Conservation (phyloP, 2,329 filamentous ascomycete genomes). For the Colletotrichum navitas region DNA sequence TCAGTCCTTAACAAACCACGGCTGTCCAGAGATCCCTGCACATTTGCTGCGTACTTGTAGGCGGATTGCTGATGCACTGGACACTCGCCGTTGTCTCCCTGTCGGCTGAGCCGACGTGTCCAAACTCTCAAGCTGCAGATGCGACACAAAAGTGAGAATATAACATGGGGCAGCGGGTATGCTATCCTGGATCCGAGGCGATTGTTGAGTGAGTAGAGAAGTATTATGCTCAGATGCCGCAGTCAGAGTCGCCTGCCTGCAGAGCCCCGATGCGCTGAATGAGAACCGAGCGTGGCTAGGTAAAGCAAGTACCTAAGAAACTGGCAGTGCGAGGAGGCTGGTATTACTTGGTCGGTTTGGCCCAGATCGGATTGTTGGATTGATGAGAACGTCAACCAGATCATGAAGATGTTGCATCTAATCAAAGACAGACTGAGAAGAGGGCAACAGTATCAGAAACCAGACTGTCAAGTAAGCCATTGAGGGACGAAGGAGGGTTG, state of each 20-base stretch:
- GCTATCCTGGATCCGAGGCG: not conserved
- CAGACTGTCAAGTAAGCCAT: not conserved
- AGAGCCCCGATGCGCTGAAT: slow-evolving; percentile 26
- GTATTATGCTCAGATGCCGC: not conserved
- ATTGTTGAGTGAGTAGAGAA: too few relatives aligned
- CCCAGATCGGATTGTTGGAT: not conserved
- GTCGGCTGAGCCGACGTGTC: slow-evolving; percentile 21
- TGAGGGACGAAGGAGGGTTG: not conserved
- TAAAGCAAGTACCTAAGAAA: slow-evolving; percentile 4
- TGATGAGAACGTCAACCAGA: not conserved
- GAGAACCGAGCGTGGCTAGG: slow-evolving; percentile 20
- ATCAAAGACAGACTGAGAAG: not conserved
- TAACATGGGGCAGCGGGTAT: not conserved
- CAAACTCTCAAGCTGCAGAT: slow-evolving; percentile 25
- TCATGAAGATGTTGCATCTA: not conserved
- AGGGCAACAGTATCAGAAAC: not conserved
- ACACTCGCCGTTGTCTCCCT: slow-evolving; percentile 10
- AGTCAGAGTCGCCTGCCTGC: slow-evolving; percentile 1
- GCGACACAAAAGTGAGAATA: not conserved
- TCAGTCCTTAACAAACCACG: slow-evolving; percentile 22
- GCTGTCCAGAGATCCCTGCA: slow-evolving; percentile 26
- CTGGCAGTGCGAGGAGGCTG: slow-evolving; percentile 4
- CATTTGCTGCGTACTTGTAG: slow-evolving; percentile 13
- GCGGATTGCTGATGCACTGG: slow-evolving; percentile 20
- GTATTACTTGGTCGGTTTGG: slow-evolving; percentile 6